A percentile compares a stretch with the other conserved stretches of the same genome.
Conservation (phyloP, 1,284 basidiomycete species). For the Sporisorium iseilematis-ciliati region DNA sequence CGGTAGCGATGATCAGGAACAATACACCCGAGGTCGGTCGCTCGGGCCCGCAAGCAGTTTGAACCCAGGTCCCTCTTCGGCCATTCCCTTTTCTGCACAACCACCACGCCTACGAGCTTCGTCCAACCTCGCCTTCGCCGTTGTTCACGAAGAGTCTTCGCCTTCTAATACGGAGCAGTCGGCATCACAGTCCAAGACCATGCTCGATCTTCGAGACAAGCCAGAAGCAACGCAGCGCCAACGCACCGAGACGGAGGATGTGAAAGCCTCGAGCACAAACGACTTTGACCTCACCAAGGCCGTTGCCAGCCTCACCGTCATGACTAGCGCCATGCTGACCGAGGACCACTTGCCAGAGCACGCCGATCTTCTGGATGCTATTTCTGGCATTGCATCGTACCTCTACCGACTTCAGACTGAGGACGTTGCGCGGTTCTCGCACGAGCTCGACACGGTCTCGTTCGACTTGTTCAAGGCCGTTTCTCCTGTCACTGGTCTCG, state of each 20-base stretch:
- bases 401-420: slow-evolving; percentile 25
- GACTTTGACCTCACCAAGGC: slow-evolving; percentile 21
- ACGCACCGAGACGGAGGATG: not conserved
- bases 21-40: slow-evolving; percentile 41
- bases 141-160: slow-evolving; percentile 48
- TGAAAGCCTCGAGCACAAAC: not conserved
- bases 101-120: slow-evolving; percentile 41
- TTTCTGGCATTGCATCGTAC: slow-evolving; percentile 26
- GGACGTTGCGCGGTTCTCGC: slow-evolving; percentile 23
- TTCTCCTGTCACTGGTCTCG: slow-evolving; percentile 48
- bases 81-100: slow-evolving; percentile 29
- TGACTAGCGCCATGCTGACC: slow-evolving; percentile 19
- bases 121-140: slow-evolving; percentile 47
- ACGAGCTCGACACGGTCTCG: slow-evolving; percentile 47
- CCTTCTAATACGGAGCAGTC: slow-evolving; percentile 44
- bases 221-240: not conserved
- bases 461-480: slow-evolving; percentile 57
- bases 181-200: slow-evolving; percentile 33
- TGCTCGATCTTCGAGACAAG: slow-evolving; percentile 29
- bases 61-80: slow-evolving; percentile 10
- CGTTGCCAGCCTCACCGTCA: slow-evolving; percentile 3
- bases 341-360: slow-evolving; percentile 8
- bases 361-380: slow-evolving; percentile 14
- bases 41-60: slow-evolving; percentile 39
- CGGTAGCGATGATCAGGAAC: slow-evolving; percentile 47